These are phyloP conservation scores for Aspergillus pseudoterreus DNA, from an alignment of 2,329 filamentous ascomycete species.

Conservation along the genomic window DNA sequence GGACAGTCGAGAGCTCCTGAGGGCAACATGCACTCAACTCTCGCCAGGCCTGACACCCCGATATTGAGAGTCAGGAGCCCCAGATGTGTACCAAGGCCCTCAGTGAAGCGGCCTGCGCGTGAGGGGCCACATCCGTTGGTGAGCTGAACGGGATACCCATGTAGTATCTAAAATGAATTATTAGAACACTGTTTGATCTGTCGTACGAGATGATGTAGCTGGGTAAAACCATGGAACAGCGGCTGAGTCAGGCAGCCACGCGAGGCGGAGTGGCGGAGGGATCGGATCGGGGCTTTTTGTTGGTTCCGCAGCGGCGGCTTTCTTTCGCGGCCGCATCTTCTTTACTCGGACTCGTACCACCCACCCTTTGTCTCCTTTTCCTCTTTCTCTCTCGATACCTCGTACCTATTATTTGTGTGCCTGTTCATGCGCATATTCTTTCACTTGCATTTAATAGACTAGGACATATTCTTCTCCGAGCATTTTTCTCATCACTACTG, in stretches of 20 bases:
- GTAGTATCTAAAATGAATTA: too few species aligned
- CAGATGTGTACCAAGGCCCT: too few species aligned
- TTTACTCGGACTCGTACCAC: constrained; percentile 1
- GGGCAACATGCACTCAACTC: too few species aligned
- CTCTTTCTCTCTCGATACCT: constrained; percentile 6
- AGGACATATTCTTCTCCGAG: constrained; percentile 13
- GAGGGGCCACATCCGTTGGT: too few species aligned
- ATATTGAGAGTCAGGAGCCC: too few species aligned
- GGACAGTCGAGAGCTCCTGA: too few species aligned
- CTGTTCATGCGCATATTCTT: neutral
- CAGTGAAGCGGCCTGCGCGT: too few species aligned
- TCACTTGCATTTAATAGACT: neutral
- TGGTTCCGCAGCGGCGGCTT: constrained; percentile 1
- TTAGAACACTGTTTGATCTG: too few species aligned
- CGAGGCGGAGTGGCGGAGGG: constrained; percentile 13
- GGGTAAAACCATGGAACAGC: constrained; percentile 1
- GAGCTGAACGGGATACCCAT: too few species aligned
- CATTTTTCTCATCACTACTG: neutral
- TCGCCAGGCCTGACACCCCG: too few species aligned
- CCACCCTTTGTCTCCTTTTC: constrained; percentile 5
- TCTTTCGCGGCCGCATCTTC: neutral
- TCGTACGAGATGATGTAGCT: too few species aligned
- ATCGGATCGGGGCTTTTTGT: constrained; percentile 7
- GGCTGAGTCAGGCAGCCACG: constrained; percentile 1
- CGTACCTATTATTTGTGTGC: constrained; percentile 7